phyloP scores from a whole-genome alignment of 1,284 basidiomycete species.

The Microbotryum intermedium region DNA sequence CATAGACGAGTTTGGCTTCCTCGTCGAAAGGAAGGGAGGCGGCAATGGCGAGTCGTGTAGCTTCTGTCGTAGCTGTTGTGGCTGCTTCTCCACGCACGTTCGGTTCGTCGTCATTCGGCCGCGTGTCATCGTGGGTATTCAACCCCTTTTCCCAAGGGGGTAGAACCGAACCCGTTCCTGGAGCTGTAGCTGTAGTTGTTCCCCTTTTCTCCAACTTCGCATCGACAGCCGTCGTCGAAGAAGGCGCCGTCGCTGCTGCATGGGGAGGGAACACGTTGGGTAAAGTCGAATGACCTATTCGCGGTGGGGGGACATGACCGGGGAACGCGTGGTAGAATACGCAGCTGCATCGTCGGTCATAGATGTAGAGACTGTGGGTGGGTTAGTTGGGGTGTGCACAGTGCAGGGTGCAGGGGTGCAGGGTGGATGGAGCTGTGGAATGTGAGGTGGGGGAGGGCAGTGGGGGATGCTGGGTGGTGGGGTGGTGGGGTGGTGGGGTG shows the following conservation, averaged over 20 bases:
- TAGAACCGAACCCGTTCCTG: slow-evolving; percentile 41
- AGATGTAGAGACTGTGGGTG: slow-evolving; percentile 68
- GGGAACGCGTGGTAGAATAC: slow-evolving; percentile 17
- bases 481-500: neutral
- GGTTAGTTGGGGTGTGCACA: neutral
- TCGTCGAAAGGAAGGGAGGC: slow-evolving; percentile 81
- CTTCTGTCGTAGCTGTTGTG: neutral
- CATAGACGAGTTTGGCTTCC: slow-evolving; percentile 95
- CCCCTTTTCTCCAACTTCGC: slow-evolving; percentile 53
- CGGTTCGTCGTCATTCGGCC: slow-evolving; percentile 41
- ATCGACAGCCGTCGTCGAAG: slow-evolving; percentile 48
- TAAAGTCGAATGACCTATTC: slow-evolving; percentile 49
- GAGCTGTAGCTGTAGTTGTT: slow-evolving; percentile 44
- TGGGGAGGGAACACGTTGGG: slow-evolving; percentile 50
- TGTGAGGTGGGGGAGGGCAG: neutral
- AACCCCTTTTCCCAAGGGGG: slow-evolving; percentile 16
- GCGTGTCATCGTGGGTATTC: slow-evolving; percentile 39
- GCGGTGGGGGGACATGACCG: slow-evolving; percentile 45
- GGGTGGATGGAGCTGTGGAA: neutral
- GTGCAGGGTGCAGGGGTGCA: neutral
- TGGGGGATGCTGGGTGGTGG: neutral
- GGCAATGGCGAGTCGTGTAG: slow-evolving; percentile 5
- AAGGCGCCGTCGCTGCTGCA: slow-evolving; percentile 38
- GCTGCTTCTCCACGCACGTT: slow-evolving; percentile 8
- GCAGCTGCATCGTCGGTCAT: slow-evolving; percentile 50